These are phyloP conservation scores for Pelargonium australe DNA, from an alignment of 441 rosid genomes.

Conservation along the genomic window DNA sequence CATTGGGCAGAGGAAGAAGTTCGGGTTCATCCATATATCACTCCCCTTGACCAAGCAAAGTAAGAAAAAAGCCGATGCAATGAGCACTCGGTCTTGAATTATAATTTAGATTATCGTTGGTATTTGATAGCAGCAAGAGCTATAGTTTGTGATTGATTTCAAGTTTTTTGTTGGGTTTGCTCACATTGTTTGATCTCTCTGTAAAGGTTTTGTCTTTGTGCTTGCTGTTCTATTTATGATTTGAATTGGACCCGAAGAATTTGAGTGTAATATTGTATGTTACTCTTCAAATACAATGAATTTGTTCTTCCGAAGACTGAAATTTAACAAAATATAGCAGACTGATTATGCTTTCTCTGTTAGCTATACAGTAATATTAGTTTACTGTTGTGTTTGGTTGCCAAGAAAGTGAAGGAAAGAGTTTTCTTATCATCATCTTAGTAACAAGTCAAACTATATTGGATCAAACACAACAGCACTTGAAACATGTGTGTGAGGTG, in stretches of 20 bases:
- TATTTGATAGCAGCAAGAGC: background rate
- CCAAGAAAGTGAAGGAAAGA: too few relatives aligned
- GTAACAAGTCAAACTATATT: too few relatives aligned
- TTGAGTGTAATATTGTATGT: background rate
- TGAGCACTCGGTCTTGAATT: constrained; percentile 25
- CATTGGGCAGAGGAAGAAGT: constrained; percentile 64
- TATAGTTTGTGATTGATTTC: constrained; percentile 2
- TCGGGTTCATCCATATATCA: constrained; percentile 82
- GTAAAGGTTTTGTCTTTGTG: background rate
- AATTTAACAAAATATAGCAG: too few relatives aligned
- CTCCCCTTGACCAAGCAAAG: constrained; percentile 67
- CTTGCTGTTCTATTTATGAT: background rate
- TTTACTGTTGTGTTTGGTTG: too few relatives aligned
- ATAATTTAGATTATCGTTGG: background rate
- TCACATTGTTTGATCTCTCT: background rate
- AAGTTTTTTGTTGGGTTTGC: background rate
- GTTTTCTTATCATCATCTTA: too few relatives aligned
- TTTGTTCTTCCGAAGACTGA: too few relatives aligned
- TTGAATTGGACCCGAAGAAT: background rate
- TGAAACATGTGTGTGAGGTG: too few relatives aligned
- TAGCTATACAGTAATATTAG: too few relatives aligned
- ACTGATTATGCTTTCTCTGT: too few relatives aligned
- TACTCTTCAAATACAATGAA: background rate
- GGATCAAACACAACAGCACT: too few relatives aligned
- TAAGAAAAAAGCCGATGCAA: constrained; percentile 53